Conservation (phyloP, 352 stramenopile genomes). For the Plasmopara muralis region DNA sequence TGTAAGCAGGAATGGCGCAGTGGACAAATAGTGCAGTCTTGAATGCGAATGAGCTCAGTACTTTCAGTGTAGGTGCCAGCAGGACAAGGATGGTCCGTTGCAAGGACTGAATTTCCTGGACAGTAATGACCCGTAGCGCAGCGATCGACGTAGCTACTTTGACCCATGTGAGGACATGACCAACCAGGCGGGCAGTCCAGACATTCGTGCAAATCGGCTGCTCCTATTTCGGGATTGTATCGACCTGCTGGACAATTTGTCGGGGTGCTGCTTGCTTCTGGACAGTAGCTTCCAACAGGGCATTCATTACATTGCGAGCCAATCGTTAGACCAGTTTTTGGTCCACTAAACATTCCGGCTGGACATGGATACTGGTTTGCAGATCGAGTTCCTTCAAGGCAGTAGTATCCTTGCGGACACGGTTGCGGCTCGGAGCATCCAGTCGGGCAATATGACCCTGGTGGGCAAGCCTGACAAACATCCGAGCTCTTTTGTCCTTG, state of each 20-base stretch:
- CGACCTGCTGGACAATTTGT: slow-evolving; percentile 61
- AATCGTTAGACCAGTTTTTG: slow-evolving; percentile 39
- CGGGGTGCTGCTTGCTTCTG: slow-evolving; percentile 60
- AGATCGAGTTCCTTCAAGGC: slow-evolving; percentile 53
- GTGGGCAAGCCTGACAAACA: slow-evolving; percentile 52
- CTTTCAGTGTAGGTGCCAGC: slow-evolving; percentile 70
- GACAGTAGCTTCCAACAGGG: slow-evolving; percentile 76
- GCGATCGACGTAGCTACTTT: slow-evolving; percentile 52
- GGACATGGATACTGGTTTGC: slow-evolving; percentile 79
- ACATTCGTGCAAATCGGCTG: slow-evolving; percentile 51
- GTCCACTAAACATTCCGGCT: slow-evolving; percentile 77
- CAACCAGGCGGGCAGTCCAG: slow-evolving; percentile 62
- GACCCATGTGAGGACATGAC: slow-evolving; percentile 62
- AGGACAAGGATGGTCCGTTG: slow-evolving; percentile 54
- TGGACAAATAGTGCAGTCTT: slow-evolving; percentile 78
- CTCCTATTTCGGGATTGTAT: slow-evolving; percentile 58
- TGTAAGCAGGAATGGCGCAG: slow-evolving; percentile 59
- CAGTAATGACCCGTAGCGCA: slow-evolving; percentile 72
- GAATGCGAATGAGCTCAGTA: slow-evolving; percentile 48
- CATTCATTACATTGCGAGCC: slow-evolving; percentile 53
- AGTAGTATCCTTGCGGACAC: slow-evolving; percentile 84
- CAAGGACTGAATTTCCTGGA: slow-evolving; percentile 48
- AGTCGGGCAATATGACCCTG: slow-evolving; percentile 58
- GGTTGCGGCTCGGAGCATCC: slow-evolving; percentile 34
- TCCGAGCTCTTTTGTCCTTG: slow-evolving; percentile 39